Evolutionary conservation across 1,139 yeast species (phyloP), one percentile per base, ranked within the genome.

Genomic region (Meyerozyma sp.): DNA sequence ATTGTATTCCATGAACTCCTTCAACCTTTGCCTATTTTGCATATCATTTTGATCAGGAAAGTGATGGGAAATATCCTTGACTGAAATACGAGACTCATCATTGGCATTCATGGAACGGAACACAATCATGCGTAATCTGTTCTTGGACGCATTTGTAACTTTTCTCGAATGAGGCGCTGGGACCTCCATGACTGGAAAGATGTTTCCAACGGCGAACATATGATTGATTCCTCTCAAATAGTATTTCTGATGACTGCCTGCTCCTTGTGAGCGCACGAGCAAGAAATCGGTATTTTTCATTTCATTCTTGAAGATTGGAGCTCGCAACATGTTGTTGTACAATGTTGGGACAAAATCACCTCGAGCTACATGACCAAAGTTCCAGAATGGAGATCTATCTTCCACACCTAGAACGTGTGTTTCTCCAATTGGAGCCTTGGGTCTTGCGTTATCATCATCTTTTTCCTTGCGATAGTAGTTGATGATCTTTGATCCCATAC

Each of bases 151-250:
- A 8, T 96, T 86, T 0, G 98, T 91, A 13, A 91, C 97, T 57
- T 90, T 90, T 62, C 98, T 79, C 1, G 97, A 89, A 61, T 94
- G 97, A 1, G 99, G 98, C 1, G 98, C 98, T 1, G 98, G 98
- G 18, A 94, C 84, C 58, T 90, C 96, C 42, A 87, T 85, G 2
- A 90, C 96, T 0, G 98, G 98, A 55, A 89, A 83, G 0, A 89
- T 78, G 59, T 94, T 96, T 1, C 99, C 99, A 7, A 91, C 96
- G 0, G 89, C 82, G 61, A 89, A 93, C 43, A 86, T 57, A 57
- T 83, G 82, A 45, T 84, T 83, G 34, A 93, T 74, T 21, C 75
- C 74, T 49, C 95, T 74, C 51, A 94, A 60, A 45, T 57, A 73
- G 46, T 68, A 68, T 26, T 65, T 59, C 46, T 79, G 80, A 54